Conservation (phyloP, 1,284 basidiomycete species). For the Ceratobasidium sp. region DNA sequence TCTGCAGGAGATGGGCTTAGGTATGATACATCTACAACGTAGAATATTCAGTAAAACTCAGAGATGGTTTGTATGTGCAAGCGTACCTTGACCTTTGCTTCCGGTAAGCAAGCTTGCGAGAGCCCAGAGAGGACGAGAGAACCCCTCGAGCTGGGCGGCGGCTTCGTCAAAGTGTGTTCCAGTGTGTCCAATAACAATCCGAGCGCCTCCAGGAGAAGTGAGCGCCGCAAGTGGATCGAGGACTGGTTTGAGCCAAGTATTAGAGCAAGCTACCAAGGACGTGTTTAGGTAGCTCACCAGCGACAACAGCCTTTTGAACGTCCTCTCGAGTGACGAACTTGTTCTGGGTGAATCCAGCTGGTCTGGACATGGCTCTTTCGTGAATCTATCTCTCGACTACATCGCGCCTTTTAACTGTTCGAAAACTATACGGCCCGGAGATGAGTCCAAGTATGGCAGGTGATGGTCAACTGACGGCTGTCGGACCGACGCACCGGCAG, state of each 20-base stretch:
- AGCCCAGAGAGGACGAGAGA: conserved; percentile 81
- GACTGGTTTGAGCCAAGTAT: conserved; percentile 50
- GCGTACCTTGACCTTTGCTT: conserved; percentile 59
- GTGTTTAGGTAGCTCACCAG: conserved; percentile 3
- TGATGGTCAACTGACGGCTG: neutral
- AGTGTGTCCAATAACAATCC: conserved; percentile 75
- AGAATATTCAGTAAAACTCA: neutral
- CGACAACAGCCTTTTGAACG: conserved; percentile 18
- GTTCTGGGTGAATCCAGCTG: conserved; percentile 33
- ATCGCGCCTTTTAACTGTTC: conserved; percentile 5
- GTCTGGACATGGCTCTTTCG: conserved; percentile 15
- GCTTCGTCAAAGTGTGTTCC: conserved; percentile 79
- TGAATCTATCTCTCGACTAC: neutral
- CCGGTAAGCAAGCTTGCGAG: conserved; percentile 73
- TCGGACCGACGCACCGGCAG: conserved; percentile 22
- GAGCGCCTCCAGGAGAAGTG: conserved; percentile 76
- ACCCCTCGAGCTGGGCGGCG: conserved; percentile 79
- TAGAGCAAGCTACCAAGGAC: neutral
- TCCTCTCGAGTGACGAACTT: conserved; percentile 36
- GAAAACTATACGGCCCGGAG: neutral
- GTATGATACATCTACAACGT: conserved; percentile 9
- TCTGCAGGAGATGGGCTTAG: conserved; percentile 11
- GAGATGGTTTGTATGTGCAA: conserved; percentile 54
- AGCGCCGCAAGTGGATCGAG: conserved; percentile 74
- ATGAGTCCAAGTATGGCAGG: neutral